Evolutionary conservation across 2,329 filamentous ascomycete species (phyloP).

Genomic region (Talaromyces islandicus): DNA sequence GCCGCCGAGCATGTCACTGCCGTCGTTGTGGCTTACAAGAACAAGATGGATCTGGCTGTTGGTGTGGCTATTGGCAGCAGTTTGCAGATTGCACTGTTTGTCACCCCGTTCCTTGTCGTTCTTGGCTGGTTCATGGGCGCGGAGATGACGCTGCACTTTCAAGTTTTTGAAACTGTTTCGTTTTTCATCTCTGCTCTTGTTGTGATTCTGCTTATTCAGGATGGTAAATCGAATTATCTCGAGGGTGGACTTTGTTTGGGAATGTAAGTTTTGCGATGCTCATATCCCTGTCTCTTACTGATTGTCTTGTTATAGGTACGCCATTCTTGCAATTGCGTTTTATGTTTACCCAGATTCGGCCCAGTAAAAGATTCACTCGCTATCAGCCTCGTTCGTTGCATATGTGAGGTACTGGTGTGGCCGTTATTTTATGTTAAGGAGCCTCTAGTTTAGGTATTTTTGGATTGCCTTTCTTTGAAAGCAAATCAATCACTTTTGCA

Average conservation of each 20-base stretch:
- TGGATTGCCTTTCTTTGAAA: no score
- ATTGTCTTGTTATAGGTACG: slow-evolving; percentile 23
- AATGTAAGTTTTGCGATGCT: slow-evolving; percentile 39
- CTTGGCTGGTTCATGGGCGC: slow-evolving; percentile 70
- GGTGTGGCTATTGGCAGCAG: slow-evolving; percentile 76
- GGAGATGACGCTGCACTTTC: slow-evolving; percentile 73
- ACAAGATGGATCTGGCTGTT: slow-evolving; percentile 64
- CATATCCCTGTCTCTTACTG: not conserved
- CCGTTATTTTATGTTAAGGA: not conserved
- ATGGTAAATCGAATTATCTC: slow-evolving; percentile 78
- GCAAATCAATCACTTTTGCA: no score
- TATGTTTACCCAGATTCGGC: slow-evolving; percentile 42
- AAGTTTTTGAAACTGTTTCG: slow-evolving; percentile 71
- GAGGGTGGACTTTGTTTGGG: slow-evolving; percentile 68
- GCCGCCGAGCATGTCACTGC: slow-evolving; percentile 78
- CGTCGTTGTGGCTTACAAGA: slow-evolving; percentile 69
- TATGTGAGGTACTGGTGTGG: not conserved
- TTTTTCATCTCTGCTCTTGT: slow-evolving; percentile 72
- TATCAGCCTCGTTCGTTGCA: not conserved
- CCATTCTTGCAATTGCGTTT: slow-evolving; percentile 44
- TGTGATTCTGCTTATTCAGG: slow-evolving; percentile 67
- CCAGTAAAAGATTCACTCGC: not conserved
- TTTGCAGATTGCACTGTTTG: slow-evolving; percentile 75
- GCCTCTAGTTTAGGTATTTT: not conserved
- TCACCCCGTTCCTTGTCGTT: slow-evolving; percentile 74